Conservation (phyloP, 2,329 filamentous ascomycete genomes). For the Lasiodiplodia gonubiensis region DNA sequence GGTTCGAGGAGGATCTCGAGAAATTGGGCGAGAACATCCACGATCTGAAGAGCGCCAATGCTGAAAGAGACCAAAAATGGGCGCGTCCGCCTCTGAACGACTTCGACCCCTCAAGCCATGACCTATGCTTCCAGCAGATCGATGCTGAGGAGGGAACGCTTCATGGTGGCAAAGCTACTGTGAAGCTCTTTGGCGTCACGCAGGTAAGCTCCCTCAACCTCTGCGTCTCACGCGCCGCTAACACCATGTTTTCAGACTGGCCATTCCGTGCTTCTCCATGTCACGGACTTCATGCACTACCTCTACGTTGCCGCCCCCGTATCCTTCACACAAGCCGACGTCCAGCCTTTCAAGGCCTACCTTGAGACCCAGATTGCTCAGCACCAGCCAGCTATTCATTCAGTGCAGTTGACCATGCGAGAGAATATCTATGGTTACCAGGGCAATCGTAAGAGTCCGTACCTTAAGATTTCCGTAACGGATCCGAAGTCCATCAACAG, state of each 20-base stretch:
- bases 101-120: conserved; percentile 69
- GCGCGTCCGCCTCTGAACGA: conserved; percentile 66
- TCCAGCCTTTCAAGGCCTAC: conserved; percentile 76
- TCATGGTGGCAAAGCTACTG: conserved; percentile 73
- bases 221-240: conserved; percentile 44
- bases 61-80: conserved; percentile 95
- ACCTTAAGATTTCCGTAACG: conserved; percentile 89
- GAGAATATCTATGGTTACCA: conserved; percentile 95
- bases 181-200: conserved; percentile 94
- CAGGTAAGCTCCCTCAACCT: conserved; percentile 58
- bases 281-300: conserved; percentile 95
- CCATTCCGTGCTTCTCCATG: conserved; percentile 92
- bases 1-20: conserved; percentile 91
- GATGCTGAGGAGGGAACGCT: conserved; percentile 90
- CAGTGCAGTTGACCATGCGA: conserved; percentile 79
- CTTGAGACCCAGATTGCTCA: conserved; percentile 81
- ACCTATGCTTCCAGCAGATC: conserved; percentile 91
- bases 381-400: conserved; percentile 75
- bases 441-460: conserved; percentile 89
- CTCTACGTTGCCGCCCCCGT: conserved; percentile 90
- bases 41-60: conserved; percentile 81
- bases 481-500: conserved; percentile 84
- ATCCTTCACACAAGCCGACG: conserved; percentile 78
- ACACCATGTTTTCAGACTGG: conserved; percentile 58
- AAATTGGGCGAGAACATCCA: conserved; percentile 94